phyloP scores from a whole-genome alignment of 352 stramenopile species.

The Blastocystis sp. region DNA sequence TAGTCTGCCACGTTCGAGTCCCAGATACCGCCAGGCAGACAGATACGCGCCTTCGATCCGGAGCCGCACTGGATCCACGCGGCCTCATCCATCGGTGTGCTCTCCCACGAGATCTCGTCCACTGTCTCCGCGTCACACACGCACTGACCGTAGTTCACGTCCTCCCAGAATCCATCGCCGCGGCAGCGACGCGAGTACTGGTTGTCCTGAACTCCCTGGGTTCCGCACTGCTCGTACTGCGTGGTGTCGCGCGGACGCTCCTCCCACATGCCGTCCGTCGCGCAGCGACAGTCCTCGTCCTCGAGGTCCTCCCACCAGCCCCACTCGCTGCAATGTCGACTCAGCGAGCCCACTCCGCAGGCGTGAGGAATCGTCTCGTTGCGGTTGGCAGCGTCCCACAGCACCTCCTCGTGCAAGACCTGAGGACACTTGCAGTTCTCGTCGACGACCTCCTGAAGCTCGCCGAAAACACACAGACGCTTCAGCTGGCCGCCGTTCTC shows the following conservation, averaged over 20 bases:
- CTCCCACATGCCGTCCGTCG: neutral
- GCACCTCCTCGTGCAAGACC: neutral
- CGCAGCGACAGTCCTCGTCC: neutral
- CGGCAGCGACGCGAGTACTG: neutral
- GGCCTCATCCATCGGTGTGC: neutral
- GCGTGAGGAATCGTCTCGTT: neutral
- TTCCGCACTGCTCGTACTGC: neutral
- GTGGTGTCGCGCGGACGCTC: neutral
- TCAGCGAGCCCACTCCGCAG: neutral
- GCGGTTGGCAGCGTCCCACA: neutral
- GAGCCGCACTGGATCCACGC: neutral
- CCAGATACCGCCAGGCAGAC: neutral
- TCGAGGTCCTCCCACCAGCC: neutral
- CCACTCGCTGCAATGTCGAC: neutral
- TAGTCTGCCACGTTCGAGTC: neutral
- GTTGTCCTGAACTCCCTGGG: neutral
- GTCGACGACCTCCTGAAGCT: neutral
- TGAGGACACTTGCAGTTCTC: neutral
- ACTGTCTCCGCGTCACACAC: neutral
- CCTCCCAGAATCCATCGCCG: neutral
- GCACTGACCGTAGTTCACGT: neutral
- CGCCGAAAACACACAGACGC: neutral
- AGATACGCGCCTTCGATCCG: conserved; percentile 17
- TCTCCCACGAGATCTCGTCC: neutral
- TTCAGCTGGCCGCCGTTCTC: neutral